phyloP scores from a whole-genome alignment of 2,329 filamentous ascomycete genomes.

The Stromatinia cepivora region DNA sequence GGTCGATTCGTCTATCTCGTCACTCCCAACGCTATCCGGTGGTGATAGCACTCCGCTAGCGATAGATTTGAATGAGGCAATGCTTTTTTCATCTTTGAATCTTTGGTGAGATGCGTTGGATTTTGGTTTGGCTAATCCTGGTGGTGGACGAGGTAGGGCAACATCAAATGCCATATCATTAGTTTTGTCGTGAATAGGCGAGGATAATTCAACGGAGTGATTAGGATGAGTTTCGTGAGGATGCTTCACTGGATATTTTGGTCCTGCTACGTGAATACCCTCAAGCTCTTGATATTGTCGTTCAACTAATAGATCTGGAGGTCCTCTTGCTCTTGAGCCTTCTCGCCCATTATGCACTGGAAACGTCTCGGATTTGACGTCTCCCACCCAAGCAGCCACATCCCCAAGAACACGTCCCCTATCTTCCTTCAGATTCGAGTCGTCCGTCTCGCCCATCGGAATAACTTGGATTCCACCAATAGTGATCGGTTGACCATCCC shows the following conservation, averaged over 20 bases:
- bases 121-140: conserved; percentile 9
- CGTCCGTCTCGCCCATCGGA: conserved; percentile 59
- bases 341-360: conserved; percentile 4
- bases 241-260: not conserved
- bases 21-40: conserved; percentile 14
- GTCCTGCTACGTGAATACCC: not conserved
- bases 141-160: conserved; percentile 6
- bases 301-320: conserved; percentile 3
- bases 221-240: not conserved
- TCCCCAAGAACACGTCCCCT: conserved; percentile 1
- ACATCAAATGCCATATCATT: not conserved
- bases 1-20: conserved; percentile 14
- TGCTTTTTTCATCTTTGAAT: conserved; percentile 16
- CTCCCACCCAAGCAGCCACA: conserved; percentile 20
- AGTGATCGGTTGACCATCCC: conserved; percentile 82
- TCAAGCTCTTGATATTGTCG: conserved; percentile 9
- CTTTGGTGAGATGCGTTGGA: conserved; percentile 15
- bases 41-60: conserved; percentile 11
- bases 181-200: not conserved
- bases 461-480: conserved; percentile 95
- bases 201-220: not conserved
- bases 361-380: conserved; percentile 11
- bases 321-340: conserved; percentile 8
- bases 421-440: not conserved
- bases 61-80: conserved; percentile 19